Base-by-base conservation (phyloP, 345 rosid species). In the Brassica carinata region DNA sequence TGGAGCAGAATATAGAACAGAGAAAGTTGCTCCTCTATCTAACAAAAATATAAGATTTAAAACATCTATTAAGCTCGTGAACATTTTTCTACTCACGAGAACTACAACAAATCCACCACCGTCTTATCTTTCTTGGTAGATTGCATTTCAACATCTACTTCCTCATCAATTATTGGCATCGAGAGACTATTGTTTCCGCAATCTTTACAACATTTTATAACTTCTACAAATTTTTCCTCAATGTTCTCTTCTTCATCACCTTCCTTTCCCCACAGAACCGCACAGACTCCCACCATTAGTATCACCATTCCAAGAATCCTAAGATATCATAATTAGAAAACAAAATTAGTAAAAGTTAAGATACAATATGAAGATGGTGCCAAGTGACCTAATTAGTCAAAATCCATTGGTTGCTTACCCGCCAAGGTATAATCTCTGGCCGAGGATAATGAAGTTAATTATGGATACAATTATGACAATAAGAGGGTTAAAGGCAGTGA, bases 201-300 rank as follows among this genome's bases (percentile, higher is more conserved):
- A 1, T 29, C 8, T 23, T 58, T 65, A 58, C 80, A 71, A 57
- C 67, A 65, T 63, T 81, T 81, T 5, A 66, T 15, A 72, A 43
- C 8, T 71, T 81, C 80, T 19, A 81, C 0, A 71, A 81, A 57
- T 8, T 55, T 72, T n/a, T 75, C 79, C 9, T 75, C 67, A 13
- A 0, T 66, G 26, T 58, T 40, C 73, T 79, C 72, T 55, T 75
- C 67, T 77, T 86, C 86, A 73, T 94, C 98, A 73, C 85, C 89
- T 84, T 94, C 91, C 62, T 91, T 92, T 11, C 99, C 99, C 99
- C 99, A 94, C 13, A 94, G 86, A 2, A 92, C 91, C 7, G 89
- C 77, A 75, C 87, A 92, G 0, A 90, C 88, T 29, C 99, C 99
- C 19, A 90, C 83, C 18, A 91, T 85, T 74, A 91, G 89, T 75